A percentile compares a stretch with the other conserved stretches of the same genome.
Conservation (phyloP, 2,329 filamentous ascomycete genomes). For the Ceratocystiopsis brevicomis region DNA sequence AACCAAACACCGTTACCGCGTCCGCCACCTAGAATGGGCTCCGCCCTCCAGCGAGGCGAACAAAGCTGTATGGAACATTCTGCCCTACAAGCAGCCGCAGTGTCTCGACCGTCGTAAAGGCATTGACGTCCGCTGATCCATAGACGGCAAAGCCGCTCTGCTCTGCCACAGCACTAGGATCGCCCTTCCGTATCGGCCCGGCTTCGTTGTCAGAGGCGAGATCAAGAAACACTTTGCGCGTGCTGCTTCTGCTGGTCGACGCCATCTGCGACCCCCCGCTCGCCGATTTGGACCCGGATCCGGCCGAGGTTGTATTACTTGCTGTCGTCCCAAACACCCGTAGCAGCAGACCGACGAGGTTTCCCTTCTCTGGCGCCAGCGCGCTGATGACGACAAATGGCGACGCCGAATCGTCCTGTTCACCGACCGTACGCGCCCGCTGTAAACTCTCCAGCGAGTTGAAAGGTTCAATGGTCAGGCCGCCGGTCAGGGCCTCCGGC, state of each 20-base stretch:
- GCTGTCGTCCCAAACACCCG: conserved; percentile 43
- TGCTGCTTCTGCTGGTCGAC: conserved; percentile 12
- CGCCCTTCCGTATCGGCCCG: conserved; percentile 30
- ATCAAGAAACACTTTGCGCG: conserved; percentile 60
- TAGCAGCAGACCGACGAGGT: conserved; percentile 58
- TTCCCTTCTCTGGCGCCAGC: conserved; percentile 57
- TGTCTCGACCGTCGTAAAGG: conserved; percentile 71
- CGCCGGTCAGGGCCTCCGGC: conserved; percentile 38
- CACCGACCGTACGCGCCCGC: conserved; percentile 27
- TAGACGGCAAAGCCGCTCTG: conserved; percentile 64
- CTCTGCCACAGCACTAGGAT: conserved; percentile 51
- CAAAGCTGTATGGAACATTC: conserved; percentile 78
- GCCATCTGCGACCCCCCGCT: background rate
- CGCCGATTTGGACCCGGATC: too few relatives aligned
- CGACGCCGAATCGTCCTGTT: conserved; percentile 24
- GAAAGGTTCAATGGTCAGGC: conserved; percentile 59
- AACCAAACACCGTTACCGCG: background rate
- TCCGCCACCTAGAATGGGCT: conserved; percentile 21
- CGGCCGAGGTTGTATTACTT: too few relatives aligned
- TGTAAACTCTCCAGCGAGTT: conserved; percentile 51
- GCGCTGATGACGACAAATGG: conserved; percentile 72
- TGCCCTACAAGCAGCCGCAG: conserved; percentile 62
- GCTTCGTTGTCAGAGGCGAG: conserved; percentile 35
- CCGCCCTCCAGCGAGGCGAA: conserved; percentile 46
- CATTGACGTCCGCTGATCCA: conserved; percentile 59